Conservation (phyloP, 2,329 filamentous ascomycete species). For the Dactylellina haptotyla region DNA sequence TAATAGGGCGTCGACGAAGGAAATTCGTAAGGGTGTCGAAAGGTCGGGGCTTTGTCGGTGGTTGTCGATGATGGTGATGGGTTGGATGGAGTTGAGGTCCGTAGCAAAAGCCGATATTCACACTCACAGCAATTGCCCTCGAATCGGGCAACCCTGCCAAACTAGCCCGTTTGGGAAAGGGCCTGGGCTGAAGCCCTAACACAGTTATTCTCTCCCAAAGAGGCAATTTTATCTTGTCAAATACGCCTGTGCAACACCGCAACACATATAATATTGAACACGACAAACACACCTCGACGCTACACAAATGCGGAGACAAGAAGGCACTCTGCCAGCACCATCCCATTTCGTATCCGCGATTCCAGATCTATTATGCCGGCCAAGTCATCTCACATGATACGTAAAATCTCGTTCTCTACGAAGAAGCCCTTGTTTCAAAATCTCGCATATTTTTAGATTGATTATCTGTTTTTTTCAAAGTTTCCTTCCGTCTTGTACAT, state of each 20-base stretch:
- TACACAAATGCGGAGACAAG: too few relatives aligned
- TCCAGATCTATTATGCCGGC: constrained; percentile 28
- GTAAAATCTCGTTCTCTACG: not conserved
- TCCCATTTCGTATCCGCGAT: constrained; percentile 1
- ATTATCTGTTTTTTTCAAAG: too few relatives aligned
- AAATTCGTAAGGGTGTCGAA: constrained; percentile 34
- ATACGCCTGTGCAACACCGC: constrained; percentile 9
- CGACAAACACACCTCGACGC: constrained; percentile 27
- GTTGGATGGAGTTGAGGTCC: constrained; percentile 50
- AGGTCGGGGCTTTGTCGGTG: constrained; percentile 28
- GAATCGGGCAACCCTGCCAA: constrained; percentile 15
- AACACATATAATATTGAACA: constrained; percentile 37
- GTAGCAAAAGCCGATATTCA: constrained; percentile 54
- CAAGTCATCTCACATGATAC: constrained; percentile 52
- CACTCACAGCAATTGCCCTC: constrained; percentile 38
- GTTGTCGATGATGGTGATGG: constrained; percentile 52
- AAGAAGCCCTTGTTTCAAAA: constrained; percentile 27
- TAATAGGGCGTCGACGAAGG: constrained; percentile 41
- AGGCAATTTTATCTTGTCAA: constrained; percentile 25
- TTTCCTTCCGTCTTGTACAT: constrained; percentile 39
- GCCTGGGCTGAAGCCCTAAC: constrained; percentile 53
- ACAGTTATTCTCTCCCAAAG: not conserved
- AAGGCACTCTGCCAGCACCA: not conserved
- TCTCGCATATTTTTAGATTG: constrained; percentile 27
- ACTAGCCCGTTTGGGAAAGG: constrained; percentile 36